Percentiles rank a stretch among this genome's conserved stretches.
Evolutionary conservation across 768 basidiomycete genomes (phyloP).

Genomic region (Russula emetica): DNA sequence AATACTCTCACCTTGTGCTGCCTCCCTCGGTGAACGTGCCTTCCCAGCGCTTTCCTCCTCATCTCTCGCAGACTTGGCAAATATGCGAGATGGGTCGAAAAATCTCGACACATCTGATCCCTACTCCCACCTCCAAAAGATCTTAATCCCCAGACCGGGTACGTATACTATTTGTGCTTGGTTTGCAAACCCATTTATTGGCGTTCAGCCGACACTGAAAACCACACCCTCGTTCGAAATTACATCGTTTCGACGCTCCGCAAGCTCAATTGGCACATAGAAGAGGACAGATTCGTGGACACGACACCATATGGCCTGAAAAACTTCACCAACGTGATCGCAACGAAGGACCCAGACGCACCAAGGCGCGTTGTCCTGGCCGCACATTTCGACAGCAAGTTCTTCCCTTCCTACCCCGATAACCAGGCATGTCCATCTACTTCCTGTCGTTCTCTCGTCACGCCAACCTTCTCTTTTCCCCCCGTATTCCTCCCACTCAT

Average conservation of each 20-base stretch:
- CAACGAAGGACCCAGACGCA: conserved; percentile 89
- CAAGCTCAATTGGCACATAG: conserved; percentile 79
- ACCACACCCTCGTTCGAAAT: conserved; percentile 76
- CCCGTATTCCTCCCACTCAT: neutral
- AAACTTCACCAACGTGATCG: conserved; percentile 85
- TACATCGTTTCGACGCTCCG: conserved; percentile 73
- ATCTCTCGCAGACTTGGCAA: conserved; percentile 48
- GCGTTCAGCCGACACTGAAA: conserved; percentile 58
- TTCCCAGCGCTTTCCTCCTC: conserved; percentile 45
- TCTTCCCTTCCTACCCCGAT: conserved; percentile 60
- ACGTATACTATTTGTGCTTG: conserved; percentile 34
- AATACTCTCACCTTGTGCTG: conserved; percentile 32
- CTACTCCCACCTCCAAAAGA: conserved; percentile 69
- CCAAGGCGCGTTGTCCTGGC: conserved; percentile 77
- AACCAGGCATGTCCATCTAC: conserved; percentile 57
- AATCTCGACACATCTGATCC: conserved; percentile 65
- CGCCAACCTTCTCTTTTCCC: neutral
- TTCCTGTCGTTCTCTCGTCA: neutral
- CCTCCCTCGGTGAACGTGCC: conserved; percentile 38
- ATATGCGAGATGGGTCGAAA: conserved; percentile 58
- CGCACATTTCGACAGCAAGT: conserved; percentile 94
- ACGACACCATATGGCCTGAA: conserved; percentile 77
- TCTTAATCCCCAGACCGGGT: conserved; percentile 83
- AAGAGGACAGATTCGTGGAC: conserved; percentile 76
- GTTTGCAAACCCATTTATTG: neutral